A percentile compares a stretch with the other conserved stretches of the same genome.
Conservation (phyloP, 225 moss, liverwort and hornwort genomes). For the Thuidium tamariscinum region DNA sequence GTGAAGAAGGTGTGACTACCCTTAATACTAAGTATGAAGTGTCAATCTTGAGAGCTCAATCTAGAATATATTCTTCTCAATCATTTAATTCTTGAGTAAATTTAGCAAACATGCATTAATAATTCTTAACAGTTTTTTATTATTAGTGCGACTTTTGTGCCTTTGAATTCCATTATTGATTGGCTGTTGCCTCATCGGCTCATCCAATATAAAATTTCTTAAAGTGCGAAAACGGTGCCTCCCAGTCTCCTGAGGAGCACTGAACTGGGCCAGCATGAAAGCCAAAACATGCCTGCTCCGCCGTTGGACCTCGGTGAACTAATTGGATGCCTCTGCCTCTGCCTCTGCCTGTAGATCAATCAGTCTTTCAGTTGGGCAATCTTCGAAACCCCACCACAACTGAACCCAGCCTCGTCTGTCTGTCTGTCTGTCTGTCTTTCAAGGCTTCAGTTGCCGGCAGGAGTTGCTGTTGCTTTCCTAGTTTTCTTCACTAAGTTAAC, state of each 20-base stretch:
- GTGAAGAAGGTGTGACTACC: too few relatives aligned
- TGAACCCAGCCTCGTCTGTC: too few relatives aligned
- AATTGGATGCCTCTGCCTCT: background rate
- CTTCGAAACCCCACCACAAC: too few relatives aligned
- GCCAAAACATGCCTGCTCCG: background rate
- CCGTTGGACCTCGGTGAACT: background rate
- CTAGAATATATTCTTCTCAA: background rate
- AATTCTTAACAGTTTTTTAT: background rate
- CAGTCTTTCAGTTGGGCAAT: too few relatives aligned
- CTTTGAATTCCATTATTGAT: background rate
- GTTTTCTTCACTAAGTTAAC: background rate
- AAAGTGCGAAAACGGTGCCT: background rate
- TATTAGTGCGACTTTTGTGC: too few relatives aligned
- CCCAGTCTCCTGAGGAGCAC: background rate
- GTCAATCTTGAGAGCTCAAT: background rate
- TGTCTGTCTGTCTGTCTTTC: too few relatives aligned
- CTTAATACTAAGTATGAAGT: too few relatives aligned
- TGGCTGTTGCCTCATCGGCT: background rate
- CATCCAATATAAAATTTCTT: background rate
- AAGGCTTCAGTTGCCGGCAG: too few relatives aligned
- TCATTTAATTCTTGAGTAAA: background rate
- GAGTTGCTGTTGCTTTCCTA: background rate
- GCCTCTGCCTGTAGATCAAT: too few relatives aligned
- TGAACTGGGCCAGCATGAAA: background rate
- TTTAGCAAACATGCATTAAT: too few relatives aligned